Evolutionary conservation across 495 filamentous ascomycete genomes (phyloP).

Genomic region (Talaromyces liani): DNA sequence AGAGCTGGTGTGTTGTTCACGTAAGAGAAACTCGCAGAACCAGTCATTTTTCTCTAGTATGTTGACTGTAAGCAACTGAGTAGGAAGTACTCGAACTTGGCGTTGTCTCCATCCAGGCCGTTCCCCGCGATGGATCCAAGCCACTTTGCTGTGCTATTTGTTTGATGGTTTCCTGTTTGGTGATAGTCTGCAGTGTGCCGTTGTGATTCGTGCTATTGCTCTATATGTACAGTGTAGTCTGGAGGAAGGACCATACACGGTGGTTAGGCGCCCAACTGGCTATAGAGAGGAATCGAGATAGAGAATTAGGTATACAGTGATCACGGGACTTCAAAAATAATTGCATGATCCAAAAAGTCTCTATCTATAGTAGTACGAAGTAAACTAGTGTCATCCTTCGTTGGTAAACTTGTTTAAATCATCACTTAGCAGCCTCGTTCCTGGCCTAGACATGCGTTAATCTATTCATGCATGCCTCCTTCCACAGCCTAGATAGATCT

Average conservation of each 20-base stretch:
- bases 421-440: neutral
- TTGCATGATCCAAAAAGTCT: neutral
- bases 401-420: neutral
- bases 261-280: neutral
- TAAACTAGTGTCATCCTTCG: neutral
- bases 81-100: neutral
- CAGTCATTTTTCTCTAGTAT: neutral
- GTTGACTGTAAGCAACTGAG: neutral
- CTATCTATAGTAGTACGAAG: too few species aligned
- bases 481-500: neutral
- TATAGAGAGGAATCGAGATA: neutral
- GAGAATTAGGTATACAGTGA: neutral
- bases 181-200: neutral
- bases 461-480: neutral
- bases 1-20: neutral
- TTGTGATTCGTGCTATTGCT: neutral
- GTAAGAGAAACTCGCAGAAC: slow-evolving; percentile 1
- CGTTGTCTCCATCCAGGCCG: neutral
- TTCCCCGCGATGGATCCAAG: neutral
- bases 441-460: neutral
- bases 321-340: neutral
- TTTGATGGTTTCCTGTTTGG: neutral
- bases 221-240: neutral
- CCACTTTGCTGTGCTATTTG: neutral
- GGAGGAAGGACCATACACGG: neutral